Conservation (phyloP, 148 eudicot species). For the Camellia lanceoleosa region DNA sequence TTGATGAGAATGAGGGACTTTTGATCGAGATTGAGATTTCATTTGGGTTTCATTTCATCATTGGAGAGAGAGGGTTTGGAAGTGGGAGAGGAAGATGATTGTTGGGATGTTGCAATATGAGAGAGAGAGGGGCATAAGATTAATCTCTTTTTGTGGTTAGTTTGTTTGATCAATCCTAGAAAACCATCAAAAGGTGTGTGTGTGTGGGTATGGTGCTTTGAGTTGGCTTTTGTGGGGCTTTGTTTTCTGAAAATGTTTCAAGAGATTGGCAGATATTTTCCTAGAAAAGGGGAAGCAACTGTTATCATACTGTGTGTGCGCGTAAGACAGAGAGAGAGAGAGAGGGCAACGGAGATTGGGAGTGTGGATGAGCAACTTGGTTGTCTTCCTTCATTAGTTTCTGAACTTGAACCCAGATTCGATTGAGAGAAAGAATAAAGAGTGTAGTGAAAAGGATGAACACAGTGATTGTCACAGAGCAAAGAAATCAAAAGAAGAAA, state of each 20-base stretch:
- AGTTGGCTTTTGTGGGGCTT: background rate
- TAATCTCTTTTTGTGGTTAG: conserved; percentile 7
- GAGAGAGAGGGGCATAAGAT: background rate
- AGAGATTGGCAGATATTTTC: conserved; percentile 21
- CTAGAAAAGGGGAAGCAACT: conserved; percentile 17
- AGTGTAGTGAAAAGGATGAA: too few relatives aligned
- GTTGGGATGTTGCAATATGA: background rate
- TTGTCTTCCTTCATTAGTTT: too few relatives aligned
- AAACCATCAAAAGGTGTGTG: conserved; percentile 4
- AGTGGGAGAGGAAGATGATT: background rate
- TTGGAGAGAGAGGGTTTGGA: background rate
- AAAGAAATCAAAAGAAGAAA: too few relatives aligned
- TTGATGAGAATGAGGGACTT: background rate
- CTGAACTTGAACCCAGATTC: too few relatives aligned
- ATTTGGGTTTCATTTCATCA: conserved; percentile 15
- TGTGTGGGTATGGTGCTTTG: background rate
- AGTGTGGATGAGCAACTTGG: background rate
- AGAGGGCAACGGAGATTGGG: background rate
- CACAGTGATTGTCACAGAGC: too few relatives aligned
- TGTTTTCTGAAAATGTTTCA: conserved; percentile 21
- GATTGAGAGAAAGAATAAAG: too few relatives aligned
- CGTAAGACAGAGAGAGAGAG: background rate
- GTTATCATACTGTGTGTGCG: background rate
- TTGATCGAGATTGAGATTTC: conserved; percentile 9
- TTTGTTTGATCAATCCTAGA: conserved; percentile 31